Percentiles rank a stretch among this genome's conserved stretches.
Conservation (phyloP, 2,329 filamentous ascomycete genomes). For the Fusarium mangiferae region DNA sequence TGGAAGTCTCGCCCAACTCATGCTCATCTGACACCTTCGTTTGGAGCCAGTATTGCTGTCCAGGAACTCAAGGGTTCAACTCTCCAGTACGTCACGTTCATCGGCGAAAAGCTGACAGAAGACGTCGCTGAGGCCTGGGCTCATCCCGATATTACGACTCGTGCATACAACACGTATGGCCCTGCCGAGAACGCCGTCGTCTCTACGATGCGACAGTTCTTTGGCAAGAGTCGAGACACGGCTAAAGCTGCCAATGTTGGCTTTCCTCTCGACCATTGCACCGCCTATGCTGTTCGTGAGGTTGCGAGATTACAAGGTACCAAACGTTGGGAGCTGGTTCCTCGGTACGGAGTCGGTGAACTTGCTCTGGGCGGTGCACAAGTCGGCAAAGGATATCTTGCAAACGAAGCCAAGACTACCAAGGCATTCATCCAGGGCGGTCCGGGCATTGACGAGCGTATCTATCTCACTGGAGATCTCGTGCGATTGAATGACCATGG, state of each 20-base stretch:
- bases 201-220: constrained; percentile 23
- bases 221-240: constrained; percentile 2
- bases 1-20: constrained; percentile 22
- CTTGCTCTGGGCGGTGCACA: constrained; percentile 18
- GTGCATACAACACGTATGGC: constrained; percentile 21
- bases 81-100: constrained; percentile 17
- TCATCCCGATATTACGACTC: constrained; percentile 4
- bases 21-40: constrained; percentile 22
- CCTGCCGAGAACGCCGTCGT: constrained; percentile 24
- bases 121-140: constrained; percentile 27
- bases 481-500: constrained; percentile 26
- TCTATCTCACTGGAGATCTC: constrained; percentile 24
- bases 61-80: constrained; percentile 21
- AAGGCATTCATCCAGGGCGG: constrained; percentile 23
- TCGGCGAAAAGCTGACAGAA: constrained; percentile 21
- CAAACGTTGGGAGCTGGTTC: constrained; percentile 25
- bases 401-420: constrained; percentile 19
- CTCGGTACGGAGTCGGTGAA: constrained; percentile 22
- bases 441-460: constrained; percentile 13
- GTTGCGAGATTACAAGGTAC: neutral
- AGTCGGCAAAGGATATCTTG: constrained; percentile 20
- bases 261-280: constrained; percentile 14
- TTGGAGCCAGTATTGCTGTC: constrained; percentile 19
- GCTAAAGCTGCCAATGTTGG: constrained; percentile 27
- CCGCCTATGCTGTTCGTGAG: constrained; percentile 20